Evolutionary conservation across 495 filamentous ascomycete species (phyloP), one percentile per base, ranked within the genome.

Genomic region (Podospora tetraspora): DNA sequence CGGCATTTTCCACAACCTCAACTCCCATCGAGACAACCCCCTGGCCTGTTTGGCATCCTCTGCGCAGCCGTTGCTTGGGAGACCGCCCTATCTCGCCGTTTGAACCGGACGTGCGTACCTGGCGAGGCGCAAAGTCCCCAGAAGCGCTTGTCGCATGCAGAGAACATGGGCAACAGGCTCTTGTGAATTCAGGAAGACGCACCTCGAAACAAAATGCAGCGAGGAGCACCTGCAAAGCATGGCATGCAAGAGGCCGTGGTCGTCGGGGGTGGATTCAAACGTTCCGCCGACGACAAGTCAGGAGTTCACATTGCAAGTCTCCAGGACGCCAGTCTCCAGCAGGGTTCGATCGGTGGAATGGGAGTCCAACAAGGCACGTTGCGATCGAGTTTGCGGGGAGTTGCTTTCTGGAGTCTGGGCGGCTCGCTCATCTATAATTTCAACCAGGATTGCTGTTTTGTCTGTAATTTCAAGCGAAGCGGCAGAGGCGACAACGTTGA

Each of bases 361-460:
- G 43, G 43, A 19, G 2, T 52, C 43, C 43, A 52, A 52, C 43
- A 52, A 52, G 43, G 4, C 19, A 6, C 1, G 16, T n/a, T n/a
- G 19, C 19, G 43, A 52, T 52, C 43, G 43, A n/a, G 43, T 52
- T 52, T 52, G 43, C 43, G 43, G 43, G 43, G 43, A 52, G 43
- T 52, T 52, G 22, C 37, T 64, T 37, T 34, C 21, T 19, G 8
- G 11, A 21, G 60, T 29, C 60, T 29, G 57, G 63, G 29, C 27
- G 30, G 7, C 30, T 61, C 60, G 56, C 43, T 52, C 30, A 66
- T 66, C 30, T 19, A 66, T 30, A 66, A 66, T 66, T 61, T 66
- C 64, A 61, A 61, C 57, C 61, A 61, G 65, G 57, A 66, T 66
- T 66, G 37, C 32, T 11, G 19, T 25, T 27, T 37, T 11, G 19